phyloP scores from a whole-genome alignment of 164 flowering plant species.

The Vitis labrusca region DNA sequence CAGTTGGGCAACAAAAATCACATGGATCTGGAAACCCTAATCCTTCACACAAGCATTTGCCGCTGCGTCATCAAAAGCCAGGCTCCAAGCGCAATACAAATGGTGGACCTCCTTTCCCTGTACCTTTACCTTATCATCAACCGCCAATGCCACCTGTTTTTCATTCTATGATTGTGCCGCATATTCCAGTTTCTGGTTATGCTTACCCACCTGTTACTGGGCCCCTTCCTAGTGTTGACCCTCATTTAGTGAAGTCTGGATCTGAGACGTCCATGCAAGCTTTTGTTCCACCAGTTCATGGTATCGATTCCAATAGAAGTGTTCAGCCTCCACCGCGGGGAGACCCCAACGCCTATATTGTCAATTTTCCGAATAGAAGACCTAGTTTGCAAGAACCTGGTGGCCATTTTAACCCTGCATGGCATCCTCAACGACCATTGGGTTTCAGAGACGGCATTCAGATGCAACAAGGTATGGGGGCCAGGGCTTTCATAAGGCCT shows the following conservation, averaged over 20 bases:
- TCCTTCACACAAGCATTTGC: constrained; percentile 43
- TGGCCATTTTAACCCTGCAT: constrained; percentile 44
- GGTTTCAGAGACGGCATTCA: constrained; percentile 44
- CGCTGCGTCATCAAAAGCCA: constrained; percentile 52
- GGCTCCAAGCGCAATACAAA: constrained; percentile 60
- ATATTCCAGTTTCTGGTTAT: constrained; percentile 56
- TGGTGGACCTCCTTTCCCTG: constrained; percentile 55
- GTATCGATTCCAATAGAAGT: constrained; percentile 37
- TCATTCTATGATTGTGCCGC: constrained; percentile 54
- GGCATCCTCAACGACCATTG: constrained; percentile 60
- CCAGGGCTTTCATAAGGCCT: constrained; percentile 63
- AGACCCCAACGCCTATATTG: constrained; percentile 47
- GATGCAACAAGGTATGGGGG: constrained; percentile 56
- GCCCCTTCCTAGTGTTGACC: constrained; percentile 48
- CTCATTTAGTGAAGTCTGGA: constrained; percentile 43
- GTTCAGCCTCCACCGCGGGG: constrained; percentile 51
- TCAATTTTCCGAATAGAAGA: constrained; percentile 47
- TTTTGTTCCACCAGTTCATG: constrained; percentile 52
- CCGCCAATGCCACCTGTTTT: constrained; percentile 48
- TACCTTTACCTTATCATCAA: constrained; percentile 52
- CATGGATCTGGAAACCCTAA: constrained; percentile 43
- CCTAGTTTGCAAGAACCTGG: constrained; percentile 52
- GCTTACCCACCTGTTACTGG: constrained; percentile 52
- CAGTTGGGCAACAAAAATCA: constrained; percentile 47
- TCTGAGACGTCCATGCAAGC: constrained; percentile 45